phyloP scores from a whole-genome alignment of 768 basidiomycete species.

The Trichaptum fuscoviolaceum region DNA sequence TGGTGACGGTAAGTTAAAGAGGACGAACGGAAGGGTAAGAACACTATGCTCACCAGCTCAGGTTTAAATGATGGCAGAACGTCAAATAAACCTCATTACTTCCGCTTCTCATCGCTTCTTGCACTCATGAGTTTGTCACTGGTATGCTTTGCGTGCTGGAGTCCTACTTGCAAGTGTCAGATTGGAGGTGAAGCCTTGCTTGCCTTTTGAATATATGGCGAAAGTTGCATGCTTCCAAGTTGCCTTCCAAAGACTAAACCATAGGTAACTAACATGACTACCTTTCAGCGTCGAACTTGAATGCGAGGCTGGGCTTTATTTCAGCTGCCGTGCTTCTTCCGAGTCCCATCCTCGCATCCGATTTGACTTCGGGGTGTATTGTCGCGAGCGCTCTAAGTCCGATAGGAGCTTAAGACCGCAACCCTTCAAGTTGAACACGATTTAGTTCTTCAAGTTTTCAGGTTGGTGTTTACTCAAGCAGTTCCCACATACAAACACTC shows the following conservation, averaged over 20 bases:
- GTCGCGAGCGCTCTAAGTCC: background rate
- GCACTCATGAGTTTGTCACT: background rate
- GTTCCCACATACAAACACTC: background rate
- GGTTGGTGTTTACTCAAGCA: background rate
- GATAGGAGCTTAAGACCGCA: background rate
- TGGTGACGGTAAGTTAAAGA: background rate
- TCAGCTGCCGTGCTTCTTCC: background rate
- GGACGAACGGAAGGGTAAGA: background rate
- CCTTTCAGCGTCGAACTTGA: background rate
- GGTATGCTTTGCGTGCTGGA: background rate
- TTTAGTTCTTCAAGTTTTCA: too few species aligned
- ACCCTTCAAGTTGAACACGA: too few species aligned
- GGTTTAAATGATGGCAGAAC: background rate
- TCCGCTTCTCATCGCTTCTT: background rate
- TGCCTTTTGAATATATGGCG: too few species aligned
- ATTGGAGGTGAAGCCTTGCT: background rate
- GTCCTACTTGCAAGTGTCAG: background rate
- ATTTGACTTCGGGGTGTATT: background rate
- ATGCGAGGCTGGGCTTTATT: too few species aligned
- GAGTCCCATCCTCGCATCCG: background rate
- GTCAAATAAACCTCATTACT: background rate
- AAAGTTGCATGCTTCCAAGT: background rate
- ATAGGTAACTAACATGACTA: background rate
- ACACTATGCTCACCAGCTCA: background rate
- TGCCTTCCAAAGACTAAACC: background rate